Percentiles rank a stretch among this genome's conserved stretches.
These are phyloP conservation scores for Vitellaria paradoxa DNA, from an alignment of 179 eudicot species.

Conservation along the genomic window DNA sequence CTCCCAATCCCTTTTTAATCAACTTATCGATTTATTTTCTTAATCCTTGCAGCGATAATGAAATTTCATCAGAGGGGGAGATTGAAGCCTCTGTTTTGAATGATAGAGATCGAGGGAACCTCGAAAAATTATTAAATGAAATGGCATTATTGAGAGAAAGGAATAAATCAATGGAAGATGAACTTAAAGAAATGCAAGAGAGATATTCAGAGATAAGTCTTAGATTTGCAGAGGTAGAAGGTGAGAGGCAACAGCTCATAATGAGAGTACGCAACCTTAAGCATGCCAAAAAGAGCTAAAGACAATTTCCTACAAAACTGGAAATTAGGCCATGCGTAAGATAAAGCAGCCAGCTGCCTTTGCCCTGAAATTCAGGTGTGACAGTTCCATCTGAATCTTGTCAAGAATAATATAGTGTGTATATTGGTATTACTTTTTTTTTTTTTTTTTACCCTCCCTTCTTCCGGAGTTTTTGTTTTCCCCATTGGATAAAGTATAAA, in stretches of 20 bases:
- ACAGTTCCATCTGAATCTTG: neutral
- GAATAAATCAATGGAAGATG: constrained; percentile 73
- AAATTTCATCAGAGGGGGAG: constrained; percentile 25
- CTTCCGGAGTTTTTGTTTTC: neutral
- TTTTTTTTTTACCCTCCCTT: too few relatives aligned
- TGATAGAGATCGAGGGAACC: constrained; percentile 23
- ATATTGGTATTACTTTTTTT: constrained; percentile 6
- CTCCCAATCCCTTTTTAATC: neutral
- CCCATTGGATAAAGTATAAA: neutral
- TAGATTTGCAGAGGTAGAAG: constrained; percentile 96
- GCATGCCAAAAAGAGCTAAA: constrained; percentile 56
- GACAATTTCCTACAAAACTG: neutral
- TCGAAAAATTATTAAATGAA: constrained; percentile 39
- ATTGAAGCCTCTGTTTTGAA: constrained; percentile 16
- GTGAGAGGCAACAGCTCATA: constrained; percentile 88
- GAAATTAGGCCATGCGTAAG: neutral
- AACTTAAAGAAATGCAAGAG: constrained; percentile 90
- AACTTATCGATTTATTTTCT: neutral
- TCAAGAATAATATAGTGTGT: neutral
- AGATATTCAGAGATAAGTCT: constrained; percentile 93
- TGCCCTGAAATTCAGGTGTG: neutral
- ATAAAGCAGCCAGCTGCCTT: neutral
- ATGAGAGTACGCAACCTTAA: constrained; percentile 83
- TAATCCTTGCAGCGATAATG: constrained; percentile 26
- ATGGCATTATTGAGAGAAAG: constrained; percentile 54